phyloP scores from a whole-genome alignment of 176 grass and related monocot species.

The Aegilops bicornis region DNA sequence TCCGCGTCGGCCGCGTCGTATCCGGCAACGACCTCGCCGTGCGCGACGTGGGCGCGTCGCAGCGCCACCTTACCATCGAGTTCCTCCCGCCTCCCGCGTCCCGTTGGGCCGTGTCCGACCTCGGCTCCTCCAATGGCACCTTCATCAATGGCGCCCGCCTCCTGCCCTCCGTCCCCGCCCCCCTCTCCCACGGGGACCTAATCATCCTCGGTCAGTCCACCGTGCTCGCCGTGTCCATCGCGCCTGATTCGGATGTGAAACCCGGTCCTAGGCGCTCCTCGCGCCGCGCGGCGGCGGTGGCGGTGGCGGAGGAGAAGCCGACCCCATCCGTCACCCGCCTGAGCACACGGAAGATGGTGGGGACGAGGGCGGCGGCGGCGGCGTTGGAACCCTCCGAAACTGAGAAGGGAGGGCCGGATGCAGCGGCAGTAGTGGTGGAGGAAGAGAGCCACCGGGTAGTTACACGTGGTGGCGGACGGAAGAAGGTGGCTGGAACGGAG shows the following conservation, averaged over 20 bases:
- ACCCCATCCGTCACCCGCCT: not conserved
- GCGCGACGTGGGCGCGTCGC: constrained; percentile 72
- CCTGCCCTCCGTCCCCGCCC: constrained; percentile 36
- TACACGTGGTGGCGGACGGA: constrained; percentile 4
- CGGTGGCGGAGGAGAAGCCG: constrained; percentile 4
- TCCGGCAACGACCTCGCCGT: constrained; percentile 67
- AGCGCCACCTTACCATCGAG: constrained; percentile 66
- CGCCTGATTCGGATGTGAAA: constrained; percentile 6
- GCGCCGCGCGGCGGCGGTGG: not conserved
- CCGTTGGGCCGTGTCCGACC: constrained; percentile 63
- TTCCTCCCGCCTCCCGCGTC: constrained; percentile 46
- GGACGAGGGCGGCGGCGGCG: not conserved
- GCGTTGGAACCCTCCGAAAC: not conserved
- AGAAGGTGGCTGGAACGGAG: not conserved
- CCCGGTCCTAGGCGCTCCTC: constrained; percentile 27
- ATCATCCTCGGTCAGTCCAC: constrained; percentile 73
- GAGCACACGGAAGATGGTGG: constrained; percentile 25
- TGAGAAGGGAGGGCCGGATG: constrained; percentile 12
- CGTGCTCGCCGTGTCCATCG: constrained; percentile 50
- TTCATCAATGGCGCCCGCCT: constrained; percentile 54
- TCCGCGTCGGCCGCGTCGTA: constrained; percentile 61
- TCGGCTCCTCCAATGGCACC: constrained; percentile 87
- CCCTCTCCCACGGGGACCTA: constrained; percentile 56
- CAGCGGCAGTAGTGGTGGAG: not conserved
- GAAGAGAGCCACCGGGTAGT: not conserved